Evolutionary conservation across 164 flowering plant genomes (phyloP).

Genomic region (Piper betle): DNA sequence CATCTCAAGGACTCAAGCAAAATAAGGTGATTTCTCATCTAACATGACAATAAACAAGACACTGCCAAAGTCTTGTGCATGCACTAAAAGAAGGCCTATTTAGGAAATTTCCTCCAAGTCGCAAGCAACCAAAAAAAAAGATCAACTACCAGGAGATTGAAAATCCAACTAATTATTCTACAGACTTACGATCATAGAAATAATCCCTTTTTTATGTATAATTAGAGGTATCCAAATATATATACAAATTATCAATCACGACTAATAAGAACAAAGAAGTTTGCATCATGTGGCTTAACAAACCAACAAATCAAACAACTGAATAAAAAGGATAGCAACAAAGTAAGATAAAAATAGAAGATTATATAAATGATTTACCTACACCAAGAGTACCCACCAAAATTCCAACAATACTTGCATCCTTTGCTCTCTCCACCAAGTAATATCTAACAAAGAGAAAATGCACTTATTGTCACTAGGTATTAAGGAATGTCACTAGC

Average conservation of each 20-base stretch:
- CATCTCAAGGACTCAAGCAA: neutral
- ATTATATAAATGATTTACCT: slow-evolving; percentile 31
- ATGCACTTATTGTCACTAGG: neutral
- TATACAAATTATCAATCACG: too few species aligned
- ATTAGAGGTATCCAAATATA: too few species aligned
- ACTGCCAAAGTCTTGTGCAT: neutral
- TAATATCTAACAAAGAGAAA: slow-evolving; percentile 48
- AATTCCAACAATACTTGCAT: slow-evolving; percentile 87
- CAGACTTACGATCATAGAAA: neutral
- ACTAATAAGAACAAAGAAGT: too few species aligned
- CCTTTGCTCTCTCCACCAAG: slow-evolving; percentile 93
- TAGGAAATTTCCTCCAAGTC: neutral
- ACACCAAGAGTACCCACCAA: slow-evolving; percentile 97
- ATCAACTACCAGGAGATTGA: neutral
- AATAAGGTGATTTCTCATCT: neutral
- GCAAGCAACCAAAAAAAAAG: neutral
- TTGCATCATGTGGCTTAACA: too few species aligned
- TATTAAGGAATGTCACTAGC: too few species aligned
- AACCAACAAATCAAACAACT: too few species aligned
- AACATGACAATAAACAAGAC: neutral
- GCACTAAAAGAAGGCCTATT: neutral
- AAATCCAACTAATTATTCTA: neutral
- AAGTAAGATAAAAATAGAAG: too few species aligned
- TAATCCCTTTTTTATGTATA: too few species aligned
- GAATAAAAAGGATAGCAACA: too few species aligned